phyloP scores from a whole-genome alignment of 495 filamentous ascomycete genomes.

The Hypoxylon rickii region DNA sequence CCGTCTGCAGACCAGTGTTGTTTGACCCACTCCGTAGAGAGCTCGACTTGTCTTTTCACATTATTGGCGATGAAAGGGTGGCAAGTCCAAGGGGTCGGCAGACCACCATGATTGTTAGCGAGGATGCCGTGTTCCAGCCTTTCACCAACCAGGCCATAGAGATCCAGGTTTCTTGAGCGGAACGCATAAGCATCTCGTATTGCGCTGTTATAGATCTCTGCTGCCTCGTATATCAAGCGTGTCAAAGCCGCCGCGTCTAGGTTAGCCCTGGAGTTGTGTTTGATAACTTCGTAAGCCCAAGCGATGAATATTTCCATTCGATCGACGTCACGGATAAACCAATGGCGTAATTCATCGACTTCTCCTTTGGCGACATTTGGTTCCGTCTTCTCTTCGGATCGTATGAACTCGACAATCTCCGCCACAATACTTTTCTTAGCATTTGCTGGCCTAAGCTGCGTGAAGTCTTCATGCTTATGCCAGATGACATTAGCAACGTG shows the following conservation, averaged over 20 bases:
- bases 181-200: conserved; percentile 76
- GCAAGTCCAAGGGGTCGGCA: conserved; percentile 84
- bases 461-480: conserved; percentile 69
- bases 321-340: conserved; percentile 78
- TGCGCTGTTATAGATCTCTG: conserved; percentile 73
- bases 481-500: conserved; percentile 82
- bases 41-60: conserved; percentile 58
- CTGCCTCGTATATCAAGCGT: conserved; percentile 69
- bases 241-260: conserved; percentile 53
- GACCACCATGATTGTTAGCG: conserved; percentile 58
- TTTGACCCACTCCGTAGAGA: conserved; percentile 44
- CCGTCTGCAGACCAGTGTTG: conserved; percentile 32
- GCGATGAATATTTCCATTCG: conserved; percentile 74
- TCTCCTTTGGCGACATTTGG: conserved; percentile 61
- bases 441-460: conserved; percentile 46
- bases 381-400: conserved; percentile 69
- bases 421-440: conserved; percentile 63
- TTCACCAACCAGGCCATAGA: conserved; percentile 71
- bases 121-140: conserved; percentile 71
- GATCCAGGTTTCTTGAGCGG: conserved; percentile 63
- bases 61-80: conserved; percentile 62
- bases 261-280: conserved; percentile 64
- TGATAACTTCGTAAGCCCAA: conserved; percentile 74
- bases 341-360: conserved; percentile 74
- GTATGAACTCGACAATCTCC: conserved; percentile 70